Evolutionary conservation across 2,329 filamentous ascomycete genomes (phyloP).

Genomic region (Fusarium sp.): DNA sequence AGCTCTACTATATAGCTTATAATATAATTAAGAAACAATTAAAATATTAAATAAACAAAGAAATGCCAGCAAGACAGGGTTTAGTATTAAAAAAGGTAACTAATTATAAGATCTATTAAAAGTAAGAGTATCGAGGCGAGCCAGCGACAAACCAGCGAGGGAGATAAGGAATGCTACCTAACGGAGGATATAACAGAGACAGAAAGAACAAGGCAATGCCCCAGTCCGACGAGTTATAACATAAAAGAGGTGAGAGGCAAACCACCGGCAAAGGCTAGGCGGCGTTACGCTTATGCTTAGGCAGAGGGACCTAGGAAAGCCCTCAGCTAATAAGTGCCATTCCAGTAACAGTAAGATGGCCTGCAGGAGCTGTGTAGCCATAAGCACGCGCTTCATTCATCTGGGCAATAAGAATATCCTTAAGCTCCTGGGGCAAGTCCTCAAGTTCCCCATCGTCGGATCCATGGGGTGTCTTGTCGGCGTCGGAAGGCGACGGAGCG

Average conservation of each 20-base stretch:
- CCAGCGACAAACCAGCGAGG: too few relatives aligned
- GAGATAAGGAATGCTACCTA: background rate
- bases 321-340: background rate
- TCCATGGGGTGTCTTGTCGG: background rate
- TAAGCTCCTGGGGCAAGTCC: accelerated
- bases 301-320: background rate
- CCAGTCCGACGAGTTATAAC: accelerated
- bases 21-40: too few relatives aligned
- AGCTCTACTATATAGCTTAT: background rate
- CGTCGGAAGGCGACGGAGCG: background rate
- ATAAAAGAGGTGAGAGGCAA: background rate
- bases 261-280: background rate
- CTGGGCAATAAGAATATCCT: accelerated
- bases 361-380: background rate
- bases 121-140: too few relatives aligned
- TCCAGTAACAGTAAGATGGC: too few relatives aligned
- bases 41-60: too few relatives aligned
- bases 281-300: accelerated
- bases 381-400: background rate
- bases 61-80: too few relatives aligned
- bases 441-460: accelerated
- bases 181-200: too few relatives aligned
- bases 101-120: too few relatives aligned
- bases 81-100: too few relatives aligned
- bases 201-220: too few relatives aligned